Conservation (phyloP, 352 stramenopile species). For the Globisporangium heterothallicum region DNA sequence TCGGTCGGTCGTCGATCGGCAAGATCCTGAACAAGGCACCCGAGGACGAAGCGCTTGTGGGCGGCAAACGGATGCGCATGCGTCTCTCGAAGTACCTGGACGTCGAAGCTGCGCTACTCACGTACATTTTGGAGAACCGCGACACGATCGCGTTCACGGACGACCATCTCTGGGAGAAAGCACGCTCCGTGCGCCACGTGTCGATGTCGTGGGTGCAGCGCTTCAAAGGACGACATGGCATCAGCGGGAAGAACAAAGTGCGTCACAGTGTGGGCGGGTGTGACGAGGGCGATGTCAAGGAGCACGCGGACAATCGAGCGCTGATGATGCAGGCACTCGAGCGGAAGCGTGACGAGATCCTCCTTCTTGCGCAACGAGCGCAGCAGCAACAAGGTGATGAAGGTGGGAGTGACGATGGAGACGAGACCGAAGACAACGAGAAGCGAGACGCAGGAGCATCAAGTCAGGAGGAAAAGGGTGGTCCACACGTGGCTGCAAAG, state of each 20-base stretch:
- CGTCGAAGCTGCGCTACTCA: constrained; percentile 12
- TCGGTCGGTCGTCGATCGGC: constrained; percentile 13
- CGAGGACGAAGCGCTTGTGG: constrained; percentile 8
- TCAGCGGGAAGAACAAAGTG: constrained; percentile 5
- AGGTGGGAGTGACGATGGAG: neutral
- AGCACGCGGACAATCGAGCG: neutral
- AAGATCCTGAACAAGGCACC: constrained; percentile 8
- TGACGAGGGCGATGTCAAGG: neutral
- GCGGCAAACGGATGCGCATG: constrained; percentile 9
- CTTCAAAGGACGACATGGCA: constrained; percentile 11
- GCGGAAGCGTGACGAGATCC: constrained; percentile 8
- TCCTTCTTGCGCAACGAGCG: neutral
- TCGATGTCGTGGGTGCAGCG: constrained; percentile 17
- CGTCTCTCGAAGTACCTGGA: constrained; percentile 13
- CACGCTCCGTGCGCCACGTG: constrained; percentile 2
- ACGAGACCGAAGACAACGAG: neutral
- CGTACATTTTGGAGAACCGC: constrained; percentile 9
- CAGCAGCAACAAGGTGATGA: neutral
- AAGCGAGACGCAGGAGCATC: neutral
- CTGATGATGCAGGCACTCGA: constrained; percentile 9
- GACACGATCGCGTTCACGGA: constrained; percentile 5
- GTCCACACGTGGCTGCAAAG: neutral
- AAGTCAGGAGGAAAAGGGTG: neutral
- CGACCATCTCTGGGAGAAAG: constrained; percentile 10
- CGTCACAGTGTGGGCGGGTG: constrained; percentile 1